Evolutionary conservation across 2,329 filamentous ascomycete genomes (phyloP), one percentile per base, ranked within the genome.

Genomic region (Daldinia eschscholtzii): DNA sequence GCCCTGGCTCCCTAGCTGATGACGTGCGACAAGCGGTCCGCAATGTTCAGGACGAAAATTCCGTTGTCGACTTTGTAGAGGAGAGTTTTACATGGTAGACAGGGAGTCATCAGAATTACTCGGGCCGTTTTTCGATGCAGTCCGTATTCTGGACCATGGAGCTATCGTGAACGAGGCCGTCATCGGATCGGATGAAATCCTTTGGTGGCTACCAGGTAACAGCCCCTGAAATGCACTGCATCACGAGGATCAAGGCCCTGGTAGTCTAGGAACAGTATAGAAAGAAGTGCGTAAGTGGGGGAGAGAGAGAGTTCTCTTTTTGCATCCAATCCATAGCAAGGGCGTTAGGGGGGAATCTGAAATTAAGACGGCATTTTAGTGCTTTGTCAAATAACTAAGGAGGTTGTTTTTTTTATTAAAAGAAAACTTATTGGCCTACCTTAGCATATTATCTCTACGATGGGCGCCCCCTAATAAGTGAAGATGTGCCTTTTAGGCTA

Each of bases 41-140:
- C 33, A 82, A 85, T 60, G 85, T 88, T 3, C 87, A 92, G 77
- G 87, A 90, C 65, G 81, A 85, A 20, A 81, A 80, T 46, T 88
- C 83, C 1, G 89, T 91, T 46, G 84, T 94, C 15, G 91, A 94
- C 77, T 93, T 93, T 75, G 83, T 92, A 10, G 92, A 94, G 80
- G 92, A 95, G 81, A 90, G 88, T 69, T 95, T 95, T 75, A 90
- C 88, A 0, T 89, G 87, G 87, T 89, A 78, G 79, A 60, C 20
- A 12, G 35, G 35, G 35, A 12, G 9, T n/a, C 9, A 60, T 33
- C 20, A 50, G 28, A 41, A 9, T 15, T 44, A 37, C n/a, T 58
- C 20, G 30, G 37, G 35, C 37, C 15, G 12, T 57, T 35, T 35
- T 57, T 57, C 20, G 20, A 20, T 23, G 20, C 20, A 15, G 18